Conservation (phyloP, 768 basidiomycete species). For the Tremella mesenterica region DNA sequence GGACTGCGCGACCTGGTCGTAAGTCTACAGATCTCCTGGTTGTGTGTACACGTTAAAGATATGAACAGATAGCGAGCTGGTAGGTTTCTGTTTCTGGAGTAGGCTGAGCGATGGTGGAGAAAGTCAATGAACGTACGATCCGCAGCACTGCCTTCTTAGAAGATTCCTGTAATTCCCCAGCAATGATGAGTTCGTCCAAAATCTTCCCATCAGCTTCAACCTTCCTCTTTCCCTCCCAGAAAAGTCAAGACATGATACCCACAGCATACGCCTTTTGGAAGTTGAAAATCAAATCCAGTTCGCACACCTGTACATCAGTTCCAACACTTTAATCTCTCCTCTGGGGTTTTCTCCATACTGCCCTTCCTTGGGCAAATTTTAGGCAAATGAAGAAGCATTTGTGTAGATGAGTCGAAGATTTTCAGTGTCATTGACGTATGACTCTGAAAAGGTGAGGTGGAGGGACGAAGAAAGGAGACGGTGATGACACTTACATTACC, state of each 20-base stretch:
- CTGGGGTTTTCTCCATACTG: too few relatives aligned
- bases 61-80: too few relatives aligned
- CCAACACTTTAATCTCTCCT: not conserved
- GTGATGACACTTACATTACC: slow-evolving; percentile 59
- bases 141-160: slow-evolving; percentile 58
- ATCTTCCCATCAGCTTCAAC: slow-evolving; percentile 45
- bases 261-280: slow-evolving; percentile 91
- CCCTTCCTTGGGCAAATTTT: too few relatives aligned
- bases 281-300: slow-evolving; percentile 94
- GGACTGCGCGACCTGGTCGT: slow-evolving; percentile 44
- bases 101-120: not conserved
- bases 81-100: too few relatives aligned
- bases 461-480: not conserved
- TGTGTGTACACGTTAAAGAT: too few relatives aligned
- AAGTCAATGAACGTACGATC: slow-evolving; percentile 39
- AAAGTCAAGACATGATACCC: slow-evolving; percentile 13
- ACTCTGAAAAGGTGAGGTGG: not conserved
- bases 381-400: too few relatives aligned
- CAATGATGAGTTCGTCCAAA: slow-evolving; percentile 84
- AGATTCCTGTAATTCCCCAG: slow-evolving; percentile 88
- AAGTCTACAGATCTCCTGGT: not conserved
- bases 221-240: not conserved
- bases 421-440: too few relatives aligned
- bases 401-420: too few relatives aligned
- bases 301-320: slow-evolving; percentile 48